Evolutionary conservation across 495 filamentous ascomycete species (phyloP), one percentile per base, ranked within the genome.

Genomic region (Lichenothelia convexa): DNA sequence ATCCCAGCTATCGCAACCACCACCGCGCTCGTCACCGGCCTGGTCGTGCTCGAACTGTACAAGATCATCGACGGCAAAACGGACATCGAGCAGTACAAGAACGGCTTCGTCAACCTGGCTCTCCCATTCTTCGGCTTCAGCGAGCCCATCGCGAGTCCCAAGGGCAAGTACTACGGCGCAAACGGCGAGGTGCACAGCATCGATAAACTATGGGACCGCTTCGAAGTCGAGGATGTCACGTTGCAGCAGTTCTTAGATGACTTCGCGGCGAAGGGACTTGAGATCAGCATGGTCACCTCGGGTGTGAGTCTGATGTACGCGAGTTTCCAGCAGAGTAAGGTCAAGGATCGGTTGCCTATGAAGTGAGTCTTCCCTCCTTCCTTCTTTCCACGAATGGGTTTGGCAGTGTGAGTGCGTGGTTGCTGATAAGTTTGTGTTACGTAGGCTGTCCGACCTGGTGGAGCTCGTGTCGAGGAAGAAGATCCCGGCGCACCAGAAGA

Each of bases 1-100:
- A 95, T 99, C 46, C 91, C 91, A 21, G 91, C 91, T 30, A 99
- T 99, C 59, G 91, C 85, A 37, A 97, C 89, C 11, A 93, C 91
- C 9, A 99, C 91, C 15, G 86, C 91, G 8, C 64, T 99, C 17
- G 86, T 94, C 26, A 95, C 91, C 2, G 91, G 91, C 36, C 65
- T 99, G 21, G 86, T 95, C 30, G 66, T 86, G 34, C 62, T 95
- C 24, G 91, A 99, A 63, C 63, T 95, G 20, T 93, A 80, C 73
- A 99, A 99, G 72, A 70, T 99, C 45, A 64, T 95, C 27, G 91
- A 94, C 55, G 89, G 86, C 46, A 93, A 99, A 63, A 68, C 62
- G 12, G 80, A 95, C 44, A 78, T 94, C 45, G 87, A 93, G 57
- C 80, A 94, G 48, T 99, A 87, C 69, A 95, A 95, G 69, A 99